Conservation (phyloP, 331 rosid species). For the Malus hybrid region DNA sequence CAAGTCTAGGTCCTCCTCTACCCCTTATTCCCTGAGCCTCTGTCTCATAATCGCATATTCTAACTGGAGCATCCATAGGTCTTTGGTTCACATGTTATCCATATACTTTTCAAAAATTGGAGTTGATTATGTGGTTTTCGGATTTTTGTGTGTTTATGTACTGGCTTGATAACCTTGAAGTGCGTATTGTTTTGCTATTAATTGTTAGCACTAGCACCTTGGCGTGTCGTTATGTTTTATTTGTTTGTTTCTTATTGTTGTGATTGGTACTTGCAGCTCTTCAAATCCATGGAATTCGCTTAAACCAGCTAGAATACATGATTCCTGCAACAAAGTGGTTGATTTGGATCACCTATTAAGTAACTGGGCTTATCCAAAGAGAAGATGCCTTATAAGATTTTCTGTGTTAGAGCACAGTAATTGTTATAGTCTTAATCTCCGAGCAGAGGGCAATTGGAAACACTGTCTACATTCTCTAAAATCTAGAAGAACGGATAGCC, state of each 20-base stretch:
- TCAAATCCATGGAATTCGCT: slow-evolving; percentile 43
- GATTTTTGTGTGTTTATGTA: neutral
- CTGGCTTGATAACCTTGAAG: neutral
- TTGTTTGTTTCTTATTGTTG: neutral
- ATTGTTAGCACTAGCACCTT: neutral
- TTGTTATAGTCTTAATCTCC: slow-evolving; percentile 14
- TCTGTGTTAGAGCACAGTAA: slow-evolving; percentile 31
- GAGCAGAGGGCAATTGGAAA: slow-evolving; percentile 28
- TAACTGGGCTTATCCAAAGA: slow-evolving; percentile 61
- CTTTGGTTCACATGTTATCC: too few relatives aligned
- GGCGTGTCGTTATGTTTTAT: neutral
- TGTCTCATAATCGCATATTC: too few relatives aligned
- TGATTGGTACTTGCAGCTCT: slow-evolving; percentile 25
- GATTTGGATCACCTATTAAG: slow-evolving; percentile 35
- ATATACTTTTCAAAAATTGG: neutral
- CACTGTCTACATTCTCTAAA: slow-evolving; percentile 33
- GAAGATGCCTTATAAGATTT: slow-evolving; percentile 45
- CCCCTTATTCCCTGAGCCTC: too few relatives aligned
- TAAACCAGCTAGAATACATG: slow-evolving; percentile 11
- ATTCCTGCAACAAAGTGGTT: slow-evolving; percentile 38
- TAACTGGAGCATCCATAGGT: too few relatives aligned
- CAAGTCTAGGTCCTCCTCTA: too few relatives aligned
- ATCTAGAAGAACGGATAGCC: slow-evolving; percentile 27
- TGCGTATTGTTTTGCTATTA: neutral
- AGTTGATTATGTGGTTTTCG: neutral